A percentile compares a stretch with the other conserved stretches of the same genome.
Conservation (phyloP, 2,329 filamentous ascomycete species). For the Lachnellula arida region DNA sequence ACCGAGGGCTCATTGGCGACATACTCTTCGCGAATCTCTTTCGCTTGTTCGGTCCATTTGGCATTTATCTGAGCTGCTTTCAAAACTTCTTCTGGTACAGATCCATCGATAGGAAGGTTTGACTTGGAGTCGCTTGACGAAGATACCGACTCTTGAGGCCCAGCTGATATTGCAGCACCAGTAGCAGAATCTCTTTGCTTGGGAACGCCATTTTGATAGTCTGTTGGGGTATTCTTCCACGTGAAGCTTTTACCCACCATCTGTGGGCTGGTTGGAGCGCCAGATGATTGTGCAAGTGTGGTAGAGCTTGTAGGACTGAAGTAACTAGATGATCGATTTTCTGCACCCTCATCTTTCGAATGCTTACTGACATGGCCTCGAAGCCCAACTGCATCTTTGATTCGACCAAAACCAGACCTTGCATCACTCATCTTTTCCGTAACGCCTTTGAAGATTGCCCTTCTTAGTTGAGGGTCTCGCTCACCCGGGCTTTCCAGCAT, state of each 20-base stretch:
- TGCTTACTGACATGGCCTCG: slow-evolving; percentile 47
- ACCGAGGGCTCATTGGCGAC: slow-evolving; percentile 47
- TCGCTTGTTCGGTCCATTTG: slow-evolving; percentile 33
- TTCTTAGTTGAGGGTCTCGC: slow-evolving; percentile 52
- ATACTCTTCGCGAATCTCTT: slow-evolving; percentile 41
- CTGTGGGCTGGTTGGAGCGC: slow-evolving; percentile 20
- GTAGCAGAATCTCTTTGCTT: slow-evolving; percentile 17
- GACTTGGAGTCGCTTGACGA: slow-evolving; percentile 3
- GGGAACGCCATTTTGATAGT: slow-evolving; percentile 41
- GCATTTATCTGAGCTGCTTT: slow-evolving; percentile 21
- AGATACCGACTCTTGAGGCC: slow-evolving; percentile 2
- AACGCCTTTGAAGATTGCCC: slow-evolving; percentile 72
- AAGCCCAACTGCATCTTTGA: slow-evolving; percentile 75
- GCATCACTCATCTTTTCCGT: slow-evolving; percentile 76
- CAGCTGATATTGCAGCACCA: slow-evolving; percentile 4
- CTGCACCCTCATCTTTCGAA: slow-evolving; percentile 48
- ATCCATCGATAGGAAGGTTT: slow-evolving; percentile 5
- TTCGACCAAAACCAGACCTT: slow-evolving; percentile 74
- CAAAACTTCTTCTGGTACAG: slow-evolving; percentile 10
- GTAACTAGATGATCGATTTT: slow-evolving; percentile 16
- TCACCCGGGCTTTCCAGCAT: slow-evolving; percentile 48
- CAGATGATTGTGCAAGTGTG: slow-evolving; percentile 10
- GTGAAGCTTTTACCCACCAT: slow-evolving; percentile 50
- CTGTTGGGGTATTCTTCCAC: slow-evolving; percentile 60
- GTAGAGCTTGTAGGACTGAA: slow-evolving; percentile 22